phyloP scores from a whole-genome alignment of 192 early-diverging fungal genomes.

The Coemansia sp. region DNA sequence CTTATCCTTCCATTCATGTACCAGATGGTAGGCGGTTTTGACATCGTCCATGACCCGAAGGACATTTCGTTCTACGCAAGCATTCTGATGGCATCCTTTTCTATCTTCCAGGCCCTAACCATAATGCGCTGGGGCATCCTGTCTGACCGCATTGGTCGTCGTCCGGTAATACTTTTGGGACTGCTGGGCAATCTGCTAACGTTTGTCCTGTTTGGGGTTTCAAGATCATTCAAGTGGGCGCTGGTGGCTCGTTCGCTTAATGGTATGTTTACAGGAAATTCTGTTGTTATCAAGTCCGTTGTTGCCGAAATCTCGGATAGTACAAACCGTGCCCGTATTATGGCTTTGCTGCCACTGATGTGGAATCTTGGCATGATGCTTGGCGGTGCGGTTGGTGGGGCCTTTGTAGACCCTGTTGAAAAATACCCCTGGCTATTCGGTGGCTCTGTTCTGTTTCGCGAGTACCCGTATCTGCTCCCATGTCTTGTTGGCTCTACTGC shows the following conservation, averaged over 20 bases:
- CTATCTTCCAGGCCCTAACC: slow-evolving; percentile 49
- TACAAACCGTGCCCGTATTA: slow-evolving; percentile 73
- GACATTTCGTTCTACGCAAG: slow-evolving; percentile 74
- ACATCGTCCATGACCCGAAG: slow-evolving; percentile 63
- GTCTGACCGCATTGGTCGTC: slow-evolving; percentile 75
- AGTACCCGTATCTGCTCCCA: slow-evolving; percentile 79
- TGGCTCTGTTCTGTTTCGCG: slow-evolving; percentile 56
- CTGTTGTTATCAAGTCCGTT: slow-evolving; percentile 78
- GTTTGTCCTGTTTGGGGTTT: slow-evolving; percentile 70
- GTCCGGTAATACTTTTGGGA: slow-evolving; percentile 73
- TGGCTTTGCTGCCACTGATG: slow-evolving; percentile 67
- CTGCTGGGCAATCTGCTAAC: slow-evolving; percentile 70
- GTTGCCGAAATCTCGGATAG: slow-evolving; percentile 79
- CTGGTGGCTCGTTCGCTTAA: slow-evolving; percentile 61
- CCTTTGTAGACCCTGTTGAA: slow-evolving; percentile 69
- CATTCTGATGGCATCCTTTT: slow-evolving; percentile 52
- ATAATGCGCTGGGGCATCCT: slow-evolving; percentile 66
- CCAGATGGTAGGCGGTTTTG: slow-evolving; percentile 27
- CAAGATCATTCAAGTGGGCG: slow-evolving; percentile 59
- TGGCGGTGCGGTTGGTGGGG: slow-evolving; percentile 75
- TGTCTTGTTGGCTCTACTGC: slow-evolving; percentile 70
- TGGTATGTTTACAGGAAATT: slow-evolving; percentile 71
- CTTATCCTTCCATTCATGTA: slow-evolving; percentile 62
- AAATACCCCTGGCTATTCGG: slow-evolving; percentile 64
- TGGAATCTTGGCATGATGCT: slow-evolving; percentile 63